A percentile compares a stretch with the other conserved stretches of the same genome.
Evolutionary conservation across 2,329 filamentous ascomycete genomes (phyloP).

Genomic region (Sporothrix luriei): DNA sequence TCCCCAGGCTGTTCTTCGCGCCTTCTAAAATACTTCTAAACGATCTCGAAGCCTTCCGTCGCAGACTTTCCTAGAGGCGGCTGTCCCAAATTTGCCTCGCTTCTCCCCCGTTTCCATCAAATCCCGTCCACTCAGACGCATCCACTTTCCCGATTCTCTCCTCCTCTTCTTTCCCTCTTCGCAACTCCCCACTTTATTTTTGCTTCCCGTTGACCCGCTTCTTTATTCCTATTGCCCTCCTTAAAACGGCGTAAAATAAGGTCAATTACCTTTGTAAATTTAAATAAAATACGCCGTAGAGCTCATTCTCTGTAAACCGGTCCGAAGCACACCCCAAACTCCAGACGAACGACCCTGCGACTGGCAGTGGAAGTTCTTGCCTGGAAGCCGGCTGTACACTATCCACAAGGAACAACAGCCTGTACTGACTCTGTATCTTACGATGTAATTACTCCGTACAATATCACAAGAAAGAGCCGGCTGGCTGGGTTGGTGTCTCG

Average conservation of each 20-base stretch:
- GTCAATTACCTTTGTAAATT: background rate
- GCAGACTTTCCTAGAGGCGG: background rate
- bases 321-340: background rate
- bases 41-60: constrained; percentile 12
- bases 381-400: background rate
- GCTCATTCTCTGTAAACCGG: background rate
- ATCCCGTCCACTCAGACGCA: background rate
- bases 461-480: constrained; percentile 8
- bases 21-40: constrained; percentile 4
- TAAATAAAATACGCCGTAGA: constrained; percentile 15
- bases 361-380: background rate
- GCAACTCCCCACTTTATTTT: background rate
- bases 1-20: background rate
- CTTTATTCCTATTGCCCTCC: background rate
- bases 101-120: constrained; percentile 6
- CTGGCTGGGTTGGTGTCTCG: constrained; percentile 17
- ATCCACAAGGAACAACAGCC: background rate
- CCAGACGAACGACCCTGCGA: background rate
- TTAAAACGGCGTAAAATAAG: constrained; percentile 1
- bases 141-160: constrained; percentile 24
- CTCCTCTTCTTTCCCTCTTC: constrained; percentile 18
- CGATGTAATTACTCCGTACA: background rate
- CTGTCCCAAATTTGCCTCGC: constrained; percentile 18
- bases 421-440: background rate
- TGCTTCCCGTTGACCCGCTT: constrained; percentile 30